Base-by-base conservation (phyloP, 1,284 basidiomycete species). In the Cryptococcus wingfieldii region DNA sequence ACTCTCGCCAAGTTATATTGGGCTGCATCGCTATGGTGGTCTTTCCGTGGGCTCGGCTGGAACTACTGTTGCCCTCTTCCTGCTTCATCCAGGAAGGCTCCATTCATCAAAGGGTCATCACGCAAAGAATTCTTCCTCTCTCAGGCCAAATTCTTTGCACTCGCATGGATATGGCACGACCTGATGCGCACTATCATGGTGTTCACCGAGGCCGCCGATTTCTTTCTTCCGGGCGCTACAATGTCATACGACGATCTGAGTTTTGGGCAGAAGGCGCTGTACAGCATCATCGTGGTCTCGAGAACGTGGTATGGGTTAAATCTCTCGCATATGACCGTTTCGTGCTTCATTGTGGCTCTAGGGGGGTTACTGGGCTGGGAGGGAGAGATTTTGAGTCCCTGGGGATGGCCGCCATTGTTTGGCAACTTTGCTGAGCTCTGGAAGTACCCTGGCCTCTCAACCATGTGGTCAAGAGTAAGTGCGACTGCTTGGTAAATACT, bases 341-440 rank as follows among this genome's bases (percentile, higher is more conserved):
- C 54, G 0, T 43, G 66, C 2, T 9, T 56, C 4, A 54, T 58
- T 6, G 67, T 75, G 8, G 28, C 46, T 0, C 25, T 70, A 1
- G 73, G 73, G 14, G 69, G 69, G 0, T 2, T 64, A 7, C 46
- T 72, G 39, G 69, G 67, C 6, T 64, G 66, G 63, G 63, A 69
- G 42, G 63, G 60, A 7, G 71, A 75, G 53, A 50, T 69, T 41
- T 71, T 60, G 52, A 63, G 58, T 25, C 71, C 70, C n/a, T 75
- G 69, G 67, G 73, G 73, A 5, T 74, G 68, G 67, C 69, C 73
- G 2, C 69, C 71, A 43, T 38, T 71, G 10, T 71, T 74, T 55
- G 73, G 68, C 5, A 60, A 55, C 28, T 38, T 72, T 19, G 31
- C 28, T 0, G 60, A 66, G 9, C 50, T 74, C 23, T 72, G 65